Evolutionary conservation across 805 yeast genomes (phyloP), one percentile per base, ranked within the genome.

Genomic region (Yamadazyma sp.): DNA sequence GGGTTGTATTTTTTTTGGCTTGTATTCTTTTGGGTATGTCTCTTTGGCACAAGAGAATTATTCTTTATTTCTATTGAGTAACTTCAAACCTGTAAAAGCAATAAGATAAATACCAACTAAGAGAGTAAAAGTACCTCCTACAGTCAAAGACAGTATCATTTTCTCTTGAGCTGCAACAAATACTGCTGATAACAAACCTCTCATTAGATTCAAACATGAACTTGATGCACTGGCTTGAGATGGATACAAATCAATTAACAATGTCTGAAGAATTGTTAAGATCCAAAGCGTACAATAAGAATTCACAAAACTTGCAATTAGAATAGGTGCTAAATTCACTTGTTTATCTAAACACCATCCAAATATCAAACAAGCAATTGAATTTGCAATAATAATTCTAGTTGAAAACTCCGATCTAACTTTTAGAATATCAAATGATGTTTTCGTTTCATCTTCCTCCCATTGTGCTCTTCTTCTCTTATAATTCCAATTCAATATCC

Each of bases 101-200:
- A n/a, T n/a, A n/a, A n/a, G n/a, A n/a, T n/a, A n/a, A n/a, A 80
- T 35, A 0, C 67, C 80, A 2, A 79, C 76, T 69, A 84, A 57
- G 10, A 86, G 62, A 0, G 91, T 78, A 48, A 77, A 84, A 0
- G 83, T 73, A n/a, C 94, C 89, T 1, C 95, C 95, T 11, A 73
- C 56, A 0, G 75, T 75, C 74, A 86, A 65, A 0, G 58, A 36
- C 0, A 42, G 41, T 17, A 69, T 63, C 87, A 86, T 83, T 24
- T 58, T 67, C 18, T 75, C 69, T 13, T 85, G 65, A 2, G 77
- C 79, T 1, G 83, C 91, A 16, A 84, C 73, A 27, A 81, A 77
- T 1, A 75, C 69, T 0, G 93, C 94, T 20, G 80, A 77, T 25
- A 75, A 47, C 13, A 76, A 60, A 49, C 95, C 87, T 49, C 96